These are phyloP conservation scores for Penicillium tannophilum DNA, from an alignment of 495 filamentous ascomycete genomes.

Conservation along the genomic window DNA sequence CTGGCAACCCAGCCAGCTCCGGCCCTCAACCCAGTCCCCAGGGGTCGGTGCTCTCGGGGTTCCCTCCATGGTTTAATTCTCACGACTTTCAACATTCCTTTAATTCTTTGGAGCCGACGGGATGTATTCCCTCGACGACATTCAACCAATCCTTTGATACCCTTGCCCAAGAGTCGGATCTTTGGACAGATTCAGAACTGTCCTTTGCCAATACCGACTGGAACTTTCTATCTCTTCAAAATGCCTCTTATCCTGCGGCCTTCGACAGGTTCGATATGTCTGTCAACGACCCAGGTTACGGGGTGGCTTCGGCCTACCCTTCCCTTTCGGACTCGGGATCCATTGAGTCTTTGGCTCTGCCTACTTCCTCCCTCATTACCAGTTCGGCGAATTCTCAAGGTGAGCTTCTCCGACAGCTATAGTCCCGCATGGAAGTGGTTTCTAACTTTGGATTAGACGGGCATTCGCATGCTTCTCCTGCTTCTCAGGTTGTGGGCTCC, in stretches of 20 bases:
- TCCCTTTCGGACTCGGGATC: slow-evolving; percentile 32
- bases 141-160: slow-evolving; percentile 24
- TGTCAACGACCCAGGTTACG: slow-evolving; percentile 20
- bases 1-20: slow-evolving; percentile 23
- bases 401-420: slow-evolving; percentile 7
- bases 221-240: slow-evolving; percentile 25
- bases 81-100: slow-evolving; percentile 14
- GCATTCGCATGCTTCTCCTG: slow-evolving; percentile 26
- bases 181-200: slow-evolving; percentile 29
- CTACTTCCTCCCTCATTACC: slow-evolving; percentile 15
- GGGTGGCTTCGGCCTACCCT: slow-evolving; percentile 21
- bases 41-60: slow-evolving; percentile 16
- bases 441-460: slow-evolving; percentile 1
- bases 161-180: slow-evolving; percentile 26
- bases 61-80: slow-evolving; percentile 17
- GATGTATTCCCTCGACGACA: slow-evolving; percentile 20
- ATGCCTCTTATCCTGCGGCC: slow-evolving; percentile 15
- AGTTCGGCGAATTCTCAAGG: slow-evolving; percentile 30
- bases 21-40: slow-evolving; percentile 22
- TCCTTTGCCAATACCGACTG: slow-evolving; percentile 30
- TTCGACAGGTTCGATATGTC: slow-evolving; percentile 20
- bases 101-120: slow-evolving; percentile 21
- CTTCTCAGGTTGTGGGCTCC: slow-evolving; percentile 23
- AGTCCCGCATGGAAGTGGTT: slow-evolving; percentile 7
- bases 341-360: slow-evolving; percentile 13